Percentiles rank a stretch among this genome's conserved stretches.
Conservation (phyloP, 345 rosid species). For the Gossypium australe region DNA sequence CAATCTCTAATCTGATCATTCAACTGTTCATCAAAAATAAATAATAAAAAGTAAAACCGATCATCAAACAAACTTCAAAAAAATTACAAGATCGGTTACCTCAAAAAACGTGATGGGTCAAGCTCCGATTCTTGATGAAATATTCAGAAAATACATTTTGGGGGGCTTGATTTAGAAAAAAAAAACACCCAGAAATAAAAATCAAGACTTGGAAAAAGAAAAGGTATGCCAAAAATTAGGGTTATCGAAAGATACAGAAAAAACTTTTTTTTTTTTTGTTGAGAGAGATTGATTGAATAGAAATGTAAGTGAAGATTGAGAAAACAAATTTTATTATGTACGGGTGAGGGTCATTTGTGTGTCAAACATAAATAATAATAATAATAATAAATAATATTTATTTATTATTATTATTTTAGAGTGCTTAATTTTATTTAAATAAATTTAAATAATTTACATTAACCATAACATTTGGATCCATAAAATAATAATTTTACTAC, state of each 20-base stretch:
- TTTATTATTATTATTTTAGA: too few species aligned
- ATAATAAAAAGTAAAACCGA: conserved; percentile 23
- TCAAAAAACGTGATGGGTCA: conserved; percentile 26
- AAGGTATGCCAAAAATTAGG: background rate
- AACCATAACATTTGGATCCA: too few species aligned
- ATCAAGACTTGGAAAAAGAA: background rate
- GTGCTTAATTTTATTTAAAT: too few species aligned
- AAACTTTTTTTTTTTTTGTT: too few species aligned
- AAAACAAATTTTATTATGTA: conserved; percentile 9
- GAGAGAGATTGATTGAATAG: conserved; percentile 5
- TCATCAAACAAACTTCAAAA: conserved; percentile 22
- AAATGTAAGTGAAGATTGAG: background rate
- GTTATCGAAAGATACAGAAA: background rate
- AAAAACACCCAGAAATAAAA: background rate
- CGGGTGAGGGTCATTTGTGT: conserved; percentile 13
- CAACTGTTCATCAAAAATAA: conserved; percentile 4
- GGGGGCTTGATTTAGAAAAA: too few species aligned
- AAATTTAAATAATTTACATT: too few species aligned
- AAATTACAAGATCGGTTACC: conserved; percentile 53
- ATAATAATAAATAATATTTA: too few species aligned
- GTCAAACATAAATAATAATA: background rate
- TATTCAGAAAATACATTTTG: conserved; percentile 11
- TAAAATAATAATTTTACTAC: too few species aligned
- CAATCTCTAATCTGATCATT: conserved; percentile 32
- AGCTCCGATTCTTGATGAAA: conserved; percentile 17